A percentile compares a stretch with the other conserved stretches of the same genome.
Conservation (phyloP, 306 rosid species). For the Coriaria nepalensis region DNA sequence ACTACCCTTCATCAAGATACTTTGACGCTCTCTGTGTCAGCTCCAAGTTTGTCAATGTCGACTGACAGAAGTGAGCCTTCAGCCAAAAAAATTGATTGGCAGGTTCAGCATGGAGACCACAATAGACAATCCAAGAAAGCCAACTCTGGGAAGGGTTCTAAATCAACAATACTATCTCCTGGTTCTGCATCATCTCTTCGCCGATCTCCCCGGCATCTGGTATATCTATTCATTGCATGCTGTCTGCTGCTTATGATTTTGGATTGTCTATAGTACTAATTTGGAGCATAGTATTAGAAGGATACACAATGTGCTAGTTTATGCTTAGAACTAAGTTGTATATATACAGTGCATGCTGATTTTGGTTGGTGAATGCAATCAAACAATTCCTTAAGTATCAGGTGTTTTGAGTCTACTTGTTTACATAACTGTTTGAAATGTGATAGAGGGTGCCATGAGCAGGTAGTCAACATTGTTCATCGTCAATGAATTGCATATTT, state of each 20-base stretch:
- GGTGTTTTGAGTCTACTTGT: too few species aligned
- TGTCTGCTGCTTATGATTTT: constrained; percentile 6
- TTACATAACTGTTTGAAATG: too few species aligned
- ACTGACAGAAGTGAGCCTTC: constrained; percentile 42
- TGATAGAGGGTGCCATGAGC: too few species aligned
- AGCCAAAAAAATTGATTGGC: constrained; percentile 23
- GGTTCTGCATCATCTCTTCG: constrained; percentile 47
- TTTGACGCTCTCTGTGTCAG: constrained; percentile 42
- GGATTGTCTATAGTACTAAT: background rate
- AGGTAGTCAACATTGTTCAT: too few species aligned
- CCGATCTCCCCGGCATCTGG: constrained; percentile 56
- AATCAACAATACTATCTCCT: constrained; percentile 26
- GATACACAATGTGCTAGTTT: too few species aligned
- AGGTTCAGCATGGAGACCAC: constrained; percentile 23
- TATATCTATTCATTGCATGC: constrained; percentile 13
- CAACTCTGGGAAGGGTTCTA: constrained; percentile 22
- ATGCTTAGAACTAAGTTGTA: too few species aligned
- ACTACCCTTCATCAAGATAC: constrained; percentile 38
- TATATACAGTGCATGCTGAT: too few species aligned
- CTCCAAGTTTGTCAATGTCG: constrained; percentile 48
- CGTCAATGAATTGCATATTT: too few species aligned
- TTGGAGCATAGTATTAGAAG: too few species aligned
- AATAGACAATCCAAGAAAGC: constrained; percentile 24
- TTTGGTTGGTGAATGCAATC: too few species aligned
- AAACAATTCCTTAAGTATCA: too few species aligned